Evolutionary conservation across 345 rosid genomes (phyloP), one percentile per base, ranked within the genome.

Genomic region (Turritis glabra): DNA sequence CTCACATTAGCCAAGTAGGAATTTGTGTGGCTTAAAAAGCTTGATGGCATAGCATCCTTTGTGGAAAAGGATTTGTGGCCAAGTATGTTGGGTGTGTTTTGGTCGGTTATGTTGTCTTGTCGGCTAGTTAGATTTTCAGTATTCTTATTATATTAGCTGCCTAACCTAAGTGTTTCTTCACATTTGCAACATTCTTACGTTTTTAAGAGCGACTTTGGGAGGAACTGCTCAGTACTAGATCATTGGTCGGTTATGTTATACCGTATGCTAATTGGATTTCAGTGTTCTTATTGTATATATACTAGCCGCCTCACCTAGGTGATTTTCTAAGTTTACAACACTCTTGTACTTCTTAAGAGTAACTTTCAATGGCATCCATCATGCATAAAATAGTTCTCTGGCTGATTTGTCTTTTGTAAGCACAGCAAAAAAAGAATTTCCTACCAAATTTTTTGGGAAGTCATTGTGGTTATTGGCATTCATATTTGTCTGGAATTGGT

Each of bases 11-110:
- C 37, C 46, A 67, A 38, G 26, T 50, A 58, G 47, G 21, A 60
- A 41, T 38, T 47, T 41, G 25, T 29, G 62, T 75, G 44, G 55
- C 73, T 67, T 48, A 21, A 38, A 26, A 37, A 25, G 17, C n/a
- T 64, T 44, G 53, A 56, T 65, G 61, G 46, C 67, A 50, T 67
- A 57, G 26, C 25, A 58, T 38, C 44, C 17, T 47, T 40, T 40
- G 74, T 60, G 38, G 69, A 51, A 58, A 67, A 27, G 51, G 21
- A 59, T 59, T 12, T 67, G 46, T 60, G 53, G 44, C 66, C 22
- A 21, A 51, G 2, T 50, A 33, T 41, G 61, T 50, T 38, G 43
- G 43, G 61, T 46, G 58, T 64, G 30, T 54, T 41, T 23, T 43
- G 41, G 55, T 46, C 51, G 58, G 59, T 37, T 37, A 48, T 29